Evolutionary conservation across 306 rosid species (phyloP), one percentile per base, ranked within the genome.

Genomic region (Quercus gilva): DNA sequence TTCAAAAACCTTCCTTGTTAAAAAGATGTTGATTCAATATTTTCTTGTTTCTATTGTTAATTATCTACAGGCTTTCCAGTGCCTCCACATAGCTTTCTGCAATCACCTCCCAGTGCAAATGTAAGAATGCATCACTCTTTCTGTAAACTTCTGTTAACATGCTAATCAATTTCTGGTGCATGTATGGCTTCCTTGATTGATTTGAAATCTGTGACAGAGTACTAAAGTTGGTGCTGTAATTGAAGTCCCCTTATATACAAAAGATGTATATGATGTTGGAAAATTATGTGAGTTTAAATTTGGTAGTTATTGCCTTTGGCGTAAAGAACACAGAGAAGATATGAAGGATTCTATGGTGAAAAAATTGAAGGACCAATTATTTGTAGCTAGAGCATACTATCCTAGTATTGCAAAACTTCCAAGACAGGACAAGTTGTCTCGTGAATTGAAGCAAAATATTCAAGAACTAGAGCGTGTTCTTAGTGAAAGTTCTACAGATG

Each of bases 241-340:
- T 71, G 82, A 83, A 74, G 89, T 76, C 78, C 59, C 81, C 69
- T 58, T 33, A 53, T 69, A 73, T 64, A 84, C 76, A 17, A 86
- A 69, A 82, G 78, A 79, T 81, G 83, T 88, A 41, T 89, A 90
- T 57, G 97, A 90, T 83, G 83, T 69, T 84, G 91, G 88, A 43
- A 91, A 90, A 80, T 85, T 87, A 43, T 95, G 99, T 25, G 97
- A 95, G 79, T 71, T 87, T 80, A 91, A 89, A 79, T 92, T 81
- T 91, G 99, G 99, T 74, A 92, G 97, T 84, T 92, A 92, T 87
- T 95, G 99, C 83, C 83, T 88, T 51, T 95, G 99, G 99, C 92
- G 88, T 60, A 83, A 74, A 77, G 89, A 90, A 76, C 93, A 95
- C 81, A 87, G 64, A 85, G 97, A 95, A 88, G 96, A 80, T 13